Evolutionary conservation across 2,329 filamentous ascomycete genomes (phyloP).

Genomic region (Apiospora phragmitis): DNA sequence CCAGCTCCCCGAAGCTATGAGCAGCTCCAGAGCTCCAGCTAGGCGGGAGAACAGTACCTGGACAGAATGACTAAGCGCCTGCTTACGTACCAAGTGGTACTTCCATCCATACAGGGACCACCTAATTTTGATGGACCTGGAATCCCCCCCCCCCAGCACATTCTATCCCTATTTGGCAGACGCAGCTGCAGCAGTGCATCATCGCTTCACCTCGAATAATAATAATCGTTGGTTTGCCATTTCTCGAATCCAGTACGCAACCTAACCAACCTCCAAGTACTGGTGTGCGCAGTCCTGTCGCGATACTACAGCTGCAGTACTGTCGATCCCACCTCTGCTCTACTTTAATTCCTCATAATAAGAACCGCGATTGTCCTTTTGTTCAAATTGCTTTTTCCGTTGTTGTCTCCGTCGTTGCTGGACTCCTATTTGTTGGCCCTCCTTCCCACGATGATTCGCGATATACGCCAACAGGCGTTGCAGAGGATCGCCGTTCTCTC

Average conservation of each 20-base stretch:
- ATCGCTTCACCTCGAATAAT: background rate
- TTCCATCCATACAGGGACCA: background rate
- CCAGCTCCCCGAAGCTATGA: background rate
- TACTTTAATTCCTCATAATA: background rate
- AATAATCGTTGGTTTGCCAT: background rate
- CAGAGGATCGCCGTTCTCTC: conserved; percentile 67
- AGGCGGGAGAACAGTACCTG: background rate
- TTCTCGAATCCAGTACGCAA: background rate
- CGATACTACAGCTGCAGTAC: background rate
- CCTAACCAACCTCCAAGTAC: background rate
- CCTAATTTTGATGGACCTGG: background rate
- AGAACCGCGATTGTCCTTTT: background rate
- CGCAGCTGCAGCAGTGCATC: background rate
- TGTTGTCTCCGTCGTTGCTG: background rate
- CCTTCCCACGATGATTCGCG: conserved; percentile 45
- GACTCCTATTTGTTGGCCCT: background rate
- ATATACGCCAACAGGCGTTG: conserved; percentile 62
- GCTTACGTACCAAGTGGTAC: background rate
- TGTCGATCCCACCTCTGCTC: background rate
- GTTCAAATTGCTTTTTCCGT: background rate
- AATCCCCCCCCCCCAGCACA: background rate
- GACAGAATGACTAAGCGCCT: conserved; percentile 7
- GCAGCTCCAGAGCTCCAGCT: conserved; percentile 2
- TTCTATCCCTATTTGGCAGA: background rate
- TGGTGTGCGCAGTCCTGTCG: background rate